Evolutionary conservation across 495 filamentous ascomycete species (phyloP).

Genomic region (Hyaloscypha finlandica): DNA sequence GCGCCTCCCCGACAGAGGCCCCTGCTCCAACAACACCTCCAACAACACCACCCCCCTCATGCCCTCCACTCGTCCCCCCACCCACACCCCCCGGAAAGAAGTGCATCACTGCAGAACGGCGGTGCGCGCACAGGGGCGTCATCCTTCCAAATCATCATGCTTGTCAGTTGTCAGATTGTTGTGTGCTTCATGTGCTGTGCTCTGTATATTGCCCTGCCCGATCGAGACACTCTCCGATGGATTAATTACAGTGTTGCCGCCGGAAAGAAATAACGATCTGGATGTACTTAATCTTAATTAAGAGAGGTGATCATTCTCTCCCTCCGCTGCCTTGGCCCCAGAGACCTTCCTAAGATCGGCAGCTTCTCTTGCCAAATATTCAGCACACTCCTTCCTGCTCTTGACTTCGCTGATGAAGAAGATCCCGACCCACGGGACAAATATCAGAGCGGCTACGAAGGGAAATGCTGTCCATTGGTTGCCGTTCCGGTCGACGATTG

Average conservation of each 20-base stretch:
- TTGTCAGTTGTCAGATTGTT: background rate
- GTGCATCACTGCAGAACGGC: too few species aligned
- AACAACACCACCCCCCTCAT: too few species aligned
- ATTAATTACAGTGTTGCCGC: background rate
- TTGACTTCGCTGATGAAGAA: slow-evolving; percentile 35
- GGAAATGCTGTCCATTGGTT: slow-evolving; percentile 33
- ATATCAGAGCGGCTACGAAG: slow-evolving; percentile 26
- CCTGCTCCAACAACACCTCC: too few species aligned
- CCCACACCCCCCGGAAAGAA: too few species aligned
- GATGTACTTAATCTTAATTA: background rate
- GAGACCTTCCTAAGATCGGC: slow-evolving; percentile 19
- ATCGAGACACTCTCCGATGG: too few species aligned
- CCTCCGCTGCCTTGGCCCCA: background rate
- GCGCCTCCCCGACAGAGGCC: too few species aligned
- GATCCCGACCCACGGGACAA: slow-evolving; percentile 30
- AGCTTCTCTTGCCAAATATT: slow-evolving; percentile 29
- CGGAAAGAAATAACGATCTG: background rate
- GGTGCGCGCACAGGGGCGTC: too few species aligned
- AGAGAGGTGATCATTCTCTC: background rate
- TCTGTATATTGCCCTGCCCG: too few species aligned
- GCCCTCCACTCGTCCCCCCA: too few species aligned
- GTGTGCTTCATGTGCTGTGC: background rate
- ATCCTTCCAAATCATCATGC: too few species aligned
- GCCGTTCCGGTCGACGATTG: slow-evolving; percentile 28
- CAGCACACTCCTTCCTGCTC: slow-evolving; percentile 30